A percentile compares a stretch with the other conserved stretches of the same genome.
Conservation (phyloP, 2,329 filamentous ascomycete species). For the Scorias spongiosa region DNA sequence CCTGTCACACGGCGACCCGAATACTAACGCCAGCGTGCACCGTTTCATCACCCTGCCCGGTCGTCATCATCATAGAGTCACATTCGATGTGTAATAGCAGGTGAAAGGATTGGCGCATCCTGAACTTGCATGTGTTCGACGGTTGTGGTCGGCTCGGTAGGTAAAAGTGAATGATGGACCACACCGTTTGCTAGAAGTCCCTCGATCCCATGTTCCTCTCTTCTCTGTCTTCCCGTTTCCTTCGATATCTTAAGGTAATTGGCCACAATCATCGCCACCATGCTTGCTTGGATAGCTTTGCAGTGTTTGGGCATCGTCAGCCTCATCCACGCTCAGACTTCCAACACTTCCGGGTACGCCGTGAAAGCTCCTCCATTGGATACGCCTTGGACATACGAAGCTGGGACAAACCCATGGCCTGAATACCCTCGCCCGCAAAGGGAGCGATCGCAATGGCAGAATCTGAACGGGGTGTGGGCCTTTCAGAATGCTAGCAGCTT, state of each 20-base stretch:
- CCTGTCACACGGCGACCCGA: too few relatives aligned
- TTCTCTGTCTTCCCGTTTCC: not conserved
- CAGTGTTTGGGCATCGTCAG: not conserved
- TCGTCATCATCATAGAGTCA: too few relatives aligned
- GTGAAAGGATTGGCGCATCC: too few relatives aligned
- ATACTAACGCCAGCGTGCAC: too few relatives aligned
- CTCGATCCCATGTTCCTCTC: not conserved
- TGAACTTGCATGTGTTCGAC: too few relatives aligned
- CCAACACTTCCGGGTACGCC: constrained; percentile 20
- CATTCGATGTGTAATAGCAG: too few relatives aligned
- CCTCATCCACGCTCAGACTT: not conserved
- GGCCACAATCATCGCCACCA: too few relatives aligned
- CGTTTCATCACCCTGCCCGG: too few relatives aligned
- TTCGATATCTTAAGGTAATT: too few relatives aligned
- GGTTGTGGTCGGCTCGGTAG: too few relatives aligned
- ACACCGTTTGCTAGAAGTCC: too few relatives aligned
- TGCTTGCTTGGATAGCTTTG: not conserved
- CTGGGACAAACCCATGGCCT: constrained; percentile 38
- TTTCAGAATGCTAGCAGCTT: constrained; percentile 30
- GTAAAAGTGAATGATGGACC: too few relatives aligned
- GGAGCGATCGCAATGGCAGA: constrained; percentile 37
- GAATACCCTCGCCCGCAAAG: constrained; percentile 42
- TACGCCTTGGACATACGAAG: constrained; percentile 36
- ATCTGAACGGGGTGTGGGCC: constrained; percentile 43
- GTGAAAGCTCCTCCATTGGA: constrained; percentile 26